Percentiles rank a stretch among this genome's conserved stretches.
Evolutionary conservation across 1,284 basidiomycete genomes (phyloP).

Genomic region (Cutaneotrichosporon cyanovorans): DNA sequence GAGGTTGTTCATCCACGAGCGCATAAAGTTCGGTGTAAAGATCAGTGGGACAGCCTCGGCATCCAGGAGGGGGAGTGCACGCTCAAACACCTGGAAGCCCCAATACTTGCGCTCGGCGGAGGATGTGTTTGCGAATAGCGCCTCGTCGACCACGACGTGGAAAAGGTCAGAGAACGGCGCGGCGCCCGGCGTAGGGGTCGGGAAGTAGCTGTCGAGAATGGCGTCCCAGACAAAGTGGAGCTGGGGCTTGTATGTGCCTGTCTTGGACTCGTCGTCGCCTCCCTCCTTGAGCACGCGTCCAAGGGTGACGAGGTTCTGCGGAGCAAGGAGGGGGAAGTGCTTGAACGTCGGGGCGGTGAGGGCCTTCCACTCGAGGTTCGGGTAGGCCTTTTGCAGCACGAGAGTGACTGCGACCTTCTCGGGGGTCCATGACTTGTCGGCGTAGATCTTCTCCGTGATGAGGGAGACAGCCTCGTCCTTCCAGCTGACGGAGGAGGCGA

Average conservation of each 20-base stretch:
- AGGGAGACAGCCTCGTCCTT: constrained; percentile 58
- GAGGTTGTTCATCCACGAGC: constrained; percentile 92
- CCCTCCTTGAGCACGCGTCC: constrained; percentile 64
- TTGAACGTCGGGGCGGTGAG: constrained; percentile 73
- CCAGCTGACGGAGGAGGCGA: constrained; percentile 59
- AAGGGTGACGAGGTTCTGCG: constrained; percentile 62
- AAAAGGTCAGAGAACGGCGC: constrained; percentile 85
- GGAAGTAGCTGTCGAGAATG: constrained; percentile 67
- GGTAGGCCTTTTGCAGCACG: constrained; percentile 48
- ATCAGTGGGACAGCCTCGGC: constrained; percentile 58
- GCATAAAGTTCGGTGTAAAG: constrained; percentile 93
- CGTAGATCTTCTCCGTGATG: constrained; percentile 53
- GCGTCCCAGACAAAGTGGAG: constrained; percentile 87
- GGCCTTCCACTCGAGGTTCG: constrained; percentile 59
- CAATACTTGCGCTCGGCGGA: constrained; percentile 88
- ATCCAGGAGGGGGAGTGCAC: constrained; percentile 63
- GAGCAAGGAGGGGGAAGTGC: constrained; percentile 57
- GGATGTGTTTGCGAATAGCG: constrained; percentile 72
- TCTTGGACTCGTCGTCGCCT: constrained; percentile 31
- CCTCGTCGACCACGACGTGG: constrained; percentile 82
- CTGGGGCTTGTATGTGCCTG: constrained; percentile 76
- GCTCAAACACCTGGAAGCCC: constrained; percentile 89
- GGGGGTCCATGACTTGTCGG: constrained; percentile 63
- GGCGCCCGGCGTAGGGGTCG: constrained; percentile 38
- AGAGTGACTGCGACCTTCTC: constrained; percentile 80